phyloP scores from a whole-genome alignment of 2,329 filamentous ascomycete species.

The Dothideomycetes sp. region DNA sequence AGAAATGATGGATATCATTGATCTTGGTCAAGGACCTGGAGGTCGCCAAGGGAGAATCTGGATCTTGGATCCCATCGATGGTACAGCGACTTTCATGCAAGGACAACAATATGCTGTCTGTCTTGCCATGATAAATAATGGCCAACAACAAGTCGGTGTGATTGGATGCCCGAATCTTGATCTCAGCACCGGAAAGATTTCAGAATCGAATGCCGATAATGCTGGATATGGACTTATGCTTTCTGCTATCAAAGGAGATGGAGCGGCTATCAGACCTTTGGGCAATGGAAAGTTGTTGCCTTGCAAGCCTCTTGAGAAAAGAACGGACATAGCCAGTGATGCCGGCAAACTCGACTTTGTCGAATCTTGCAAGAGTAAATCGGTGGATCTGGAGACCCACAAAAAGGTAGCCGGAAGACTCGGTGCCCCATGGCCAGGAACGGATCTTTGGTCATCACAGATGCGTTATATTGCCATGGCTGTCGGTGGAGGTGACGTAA shows the following conservation, averaged over 20 bases:
- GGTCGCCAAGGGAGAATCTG: slow-evolving; percentile 41
- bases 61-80: slow-evolving; percentile 58
- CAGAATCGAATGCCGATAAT: slow-evolving; percentile 37
- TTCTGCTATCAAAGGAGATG: slow-evolving; percentile 40
- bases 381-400: slow-evolving; percentile 20
- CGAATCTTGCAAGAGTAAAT: slow-evolving; percentile 8
- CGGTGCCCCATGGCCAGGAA: slow-evolving; percentile 38
- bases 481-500: slow-evolving; percentile 40
- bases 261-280: slow-evolving; percentile 51
- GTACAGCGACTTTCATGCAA: slow-evolving; percentile 52
- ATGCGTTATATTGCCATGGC: slow-evolving; percentile 46
- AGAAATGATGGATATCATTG: slow-evolving; percentile 54
- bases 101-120: slow-evolving; percentile 56
- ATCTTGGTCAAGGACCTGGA: slow-evolving; percentile 42
- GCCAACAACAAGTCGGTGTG: slow-evolving; percentile 49
- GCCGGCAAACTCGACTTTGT: slow-evolving; percentile 2
- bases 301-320: slow-evolving; percentile 24
- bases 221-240: slow-evolving; percentile 40
- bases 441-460: slow-evolving; percentile 44
- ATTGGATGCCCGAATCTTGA: slow-evolving; percentile 55
- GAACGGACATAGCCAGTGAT: slow-evolving; percentile 11
- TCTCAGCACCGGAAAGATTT: slow-evolving; percentile 34
- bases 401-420: slow-evolving; percentile 30
- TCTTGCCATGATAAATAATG: slow-evolving; percentile 49
- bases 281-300: slow-evolving; percentile 44